Base-by-base conservation (phyloP, 2,329 filamentous ascomycete genomes). In the Fusarium piperis region DNA sequence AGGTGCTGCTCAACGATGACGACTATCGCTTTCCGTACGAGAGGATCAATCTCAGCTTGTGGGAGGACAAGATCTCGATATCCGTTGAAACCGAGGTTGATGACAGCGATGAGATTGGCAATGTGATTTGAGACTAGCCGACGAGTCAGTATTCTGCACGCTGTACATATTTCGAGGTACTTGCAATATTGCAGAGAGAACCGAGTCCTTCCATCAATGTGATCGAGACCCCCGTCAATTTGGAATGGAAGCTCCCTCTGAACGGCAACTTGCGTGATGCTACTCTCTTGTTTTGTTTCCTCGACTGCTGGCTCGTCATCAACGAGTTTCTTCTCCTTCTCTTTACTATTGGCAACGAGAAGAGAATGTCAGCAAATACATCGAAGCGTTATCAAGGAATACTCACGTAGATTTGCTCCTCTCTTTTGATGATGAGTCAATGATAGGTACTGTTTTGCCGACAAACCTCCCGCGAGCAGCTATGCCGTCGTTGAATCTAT, bases 31-130 rank as follows among this genome's bases (percentile, higher is more conserved):
- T 65, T 75, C 28, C 73, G 41, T 2, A 75, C 73, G 0, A 75
- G 18, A 2, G 73, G 68, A 0, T 75, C 73, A 2, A 67, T 70
- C 11, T 75, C 73, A 6, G 73, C 73, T 48, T 44, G 70, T 16
- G 73, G 73, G 1, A 75, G 8, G 0, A 75, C 62, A 2, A 75
- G 53, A 18, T 75, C 73, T 3, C 73, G 64, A 10, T 75, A 75
- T 0, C 73, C 73, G 23, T 75, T 75, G 58, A 74, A 75, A 8
- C 73, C 73, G 41, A 75, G 48, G n/a, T 75, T 75, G 10, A 75
- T 75, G 10, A 75, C 73, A 0, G 73, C 68, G 4, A 75, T 75
- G 4, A 75, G 64, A 6, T 75, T 63, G 10, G 73, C 73, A 11
- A 75, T 75, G 9, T 75, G 62, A 2, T 72, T 73, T 3, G 73